Evolutionary conservation across 441 rosid species (phyloP).

Genomic region (Corymbia calophylla): DNA sequence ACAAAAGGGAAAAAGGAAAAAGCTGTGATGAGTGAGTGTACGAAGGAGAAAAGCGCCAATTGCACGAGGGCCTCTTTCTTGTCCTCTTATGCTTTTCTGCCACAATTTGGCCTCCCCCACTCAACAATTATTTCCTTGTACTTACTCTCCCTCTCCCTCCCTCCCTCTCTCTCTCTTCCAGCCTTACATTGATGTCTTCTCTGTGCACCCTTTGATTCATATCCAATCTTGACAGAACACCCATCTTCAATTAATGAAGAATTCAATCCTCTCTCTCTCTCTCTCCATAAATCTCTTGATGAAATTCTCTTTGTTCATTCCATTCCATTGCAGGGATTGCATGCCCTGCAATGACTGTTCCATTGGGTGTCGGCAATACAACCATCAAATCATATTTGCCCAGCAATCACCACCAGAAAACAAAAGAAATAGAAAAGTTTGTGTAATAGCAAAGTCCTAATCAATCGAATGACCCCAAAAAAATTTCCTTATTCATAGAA

Average conservation of each 20-base stretch:
- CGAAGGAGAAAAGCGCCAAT: not conserved
- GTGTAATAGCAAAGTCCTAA: not conserved
- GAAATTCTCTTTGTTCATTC: not conserved
- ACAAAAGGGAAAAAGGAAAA: not conserved
- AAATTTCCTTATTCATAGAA: not conserved
- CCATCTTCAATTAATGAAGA: not conserved
- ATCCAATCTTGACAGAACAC: not conserved
- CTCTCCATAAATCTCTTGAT: not conserved
- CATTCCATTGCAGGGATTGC: not conserved
- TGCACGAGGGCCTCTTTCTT: not conserved
- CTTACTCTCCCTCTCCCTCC: not conserved
- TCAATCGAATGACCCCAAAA: not conserved
- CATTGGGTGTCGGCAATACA: constrained; percentile 19
- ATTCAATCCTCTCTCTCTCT: not conserved
- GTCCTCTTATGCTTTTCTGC: not conserved
- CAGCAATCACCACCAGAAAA: not conserved
- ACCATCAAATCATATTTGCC: not conserved
- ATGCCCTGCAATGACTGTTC: not conserved
- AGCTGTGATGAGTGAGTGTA: not conserved
- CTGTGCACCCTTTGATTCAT: not conserved
- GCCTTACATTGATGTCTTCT: not conserved
- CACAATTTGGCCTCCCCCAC: not conserved
- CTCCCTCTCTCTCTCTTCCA: not conserved
- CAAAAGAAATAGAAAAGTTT: not conserved
- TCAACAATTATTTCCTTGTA: not conserved